Conservation (phyloP, 257 asterid species). For the Haberlea rhodopensis region DNA sequence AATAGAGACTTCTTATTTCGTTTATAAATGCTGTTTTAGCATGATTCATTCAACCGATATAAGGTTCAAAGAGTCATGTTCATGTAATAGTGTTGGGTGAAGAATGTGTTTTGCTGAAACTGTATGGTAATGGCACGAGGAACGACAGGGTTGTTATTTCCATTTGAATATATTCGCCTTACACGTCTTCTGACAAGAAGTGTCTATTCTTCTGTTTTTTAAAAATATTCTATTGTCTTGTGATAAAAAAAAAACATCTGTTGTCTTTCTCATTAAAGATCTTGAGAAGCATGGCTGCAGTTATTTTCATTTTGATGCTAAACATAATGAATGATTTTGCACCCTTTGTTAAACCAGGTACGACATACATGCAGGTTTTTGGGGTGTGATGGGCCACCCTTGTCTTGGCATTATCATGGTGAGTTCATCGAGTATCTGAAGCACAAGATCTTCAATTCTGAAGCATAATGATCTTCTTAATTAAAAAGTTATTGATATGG, state of each 20-base stretch:
- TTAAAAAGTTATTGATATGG: neutral
- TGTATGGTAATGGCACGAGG: neutral
- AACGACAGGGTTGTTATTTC: neutral
- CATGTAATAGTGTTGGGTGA: conserved; percentile 1
- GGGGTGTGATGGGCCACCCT: conserved; percentile 96
- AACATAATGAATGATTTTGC: conserved; percentile 27
- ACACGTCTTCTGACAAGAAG: neutral
- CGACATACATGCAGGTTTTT: conserved; percentile 83
- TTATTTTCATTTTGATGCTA: conserved; percentile 3
- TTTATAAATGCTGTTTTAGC: neutral
- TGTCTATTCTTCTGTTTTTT: neutral
- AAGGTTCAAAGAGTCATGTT: neutral
- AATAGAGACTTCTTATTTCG: neutral
- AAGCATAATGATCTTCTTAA: no score
- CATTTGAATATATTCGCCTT: conserved; percentile 2
- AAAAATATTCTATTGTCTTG: conserved; percentile 4
- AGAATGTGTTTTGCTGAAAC: neutral
- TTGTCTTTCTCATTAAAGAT: neutral
- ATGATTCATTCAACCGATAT: neutral
- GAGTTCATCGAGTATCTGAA: conserved; percentile 33
- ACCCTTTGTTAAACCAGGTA: conserved; percentile 51
- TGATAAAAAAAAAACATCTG: no score
- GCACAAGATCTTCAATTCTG: neutral
- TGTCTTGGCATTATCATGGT: conserved; percentile 88
- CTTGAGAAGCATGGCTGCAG: neutral